Evolutionary conservation across 148 eudicot species (phyloP).

Genomic region (Chenopodium suecicum): DNA sequence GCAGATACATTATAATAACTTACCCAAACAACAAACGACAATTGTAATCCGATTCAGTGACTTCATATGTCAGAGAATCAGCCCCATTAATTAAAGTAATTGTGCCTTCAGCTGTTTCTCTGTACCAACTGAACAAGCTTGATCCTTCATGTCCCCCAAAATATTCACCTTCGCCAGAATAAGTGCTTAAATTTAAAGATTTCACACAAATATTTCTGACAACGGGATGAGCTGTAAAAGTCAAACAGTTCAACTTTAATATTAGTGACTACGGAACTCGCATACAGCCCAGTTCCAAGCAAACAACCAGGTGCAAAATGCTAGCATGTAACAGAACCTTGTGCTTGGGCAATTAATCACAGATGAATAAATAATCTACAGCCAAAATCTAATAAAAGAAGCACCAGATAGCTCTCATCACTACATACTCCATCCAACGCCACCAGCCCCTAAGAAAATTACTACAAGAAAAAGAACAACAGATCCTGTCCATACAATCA

Average conservation of each 20-base stretch:
- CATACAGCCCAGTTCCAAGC: constrained; percentile 8
- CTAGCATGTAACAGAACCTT: not conserved
- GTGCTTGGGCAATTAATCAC: not conserved
- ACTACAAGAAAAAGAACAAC: not conserved
- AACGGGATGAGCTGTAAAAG: constrained; percentile 67
- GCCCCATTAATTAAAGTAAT: constrained; percentile 65
- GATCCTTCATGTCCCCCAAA: constrained; percentile 95
- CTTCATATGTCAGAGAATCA: constrained; percentile 67
- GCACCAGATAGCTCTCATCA: not conserved
- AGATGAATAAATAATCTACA: too few species aligned
- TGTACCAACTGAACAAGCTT: constrained; percentile 92
- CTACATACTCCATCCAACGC: not conserved
- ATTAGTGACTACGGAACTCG: constrained; percentile 14
- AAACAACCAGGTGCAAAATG: not conserved
- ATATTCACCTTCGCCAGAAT: constrained; percentile 81
- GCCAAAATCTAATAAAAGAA: not conserved
- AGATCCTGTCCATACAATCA: not conserved
- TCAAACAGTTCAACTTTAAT: constrained; percentile 1
- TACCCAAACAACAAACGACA: constrained; percentile 93
- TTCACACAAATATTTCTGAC: constrained; percentile 63
- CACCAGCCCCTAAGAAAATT: not conserved
- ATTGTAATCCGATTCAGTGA: constrained; percentile 84
- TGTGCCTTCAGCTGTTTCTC: constrained; percentile 73
- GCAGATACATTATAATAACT: constrained; percentile 12
- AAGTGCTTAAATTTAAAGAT: constrained; percentile 48